phyloP scores from a whole-genome alignment of 352 stramenopile species.

The Phytophthora hybrid region DNA sequence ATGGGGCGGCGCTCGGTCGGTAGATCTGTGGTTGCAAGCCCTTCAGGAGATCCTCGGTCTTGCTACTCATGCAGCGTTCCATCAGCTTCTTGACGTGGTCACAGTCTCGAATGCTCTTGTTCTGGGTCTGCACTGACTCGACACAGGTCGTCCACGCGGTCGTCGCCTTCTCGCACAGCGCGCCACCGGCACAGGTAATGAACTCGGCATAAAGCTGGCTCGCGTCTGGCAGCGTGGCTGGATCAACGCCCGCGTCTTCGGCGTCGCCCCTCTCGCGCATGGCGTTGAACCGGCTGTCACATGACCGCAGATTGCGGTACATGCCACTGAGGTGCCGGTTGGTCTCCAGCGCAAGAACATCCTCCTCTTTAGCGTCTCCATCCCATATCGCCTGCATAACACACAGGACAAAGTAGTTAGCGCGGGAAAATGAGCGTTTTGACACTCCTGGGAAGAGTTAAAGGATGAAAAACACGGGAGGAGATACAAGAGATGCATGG shows the following conservation, averaged over 20 bases:
- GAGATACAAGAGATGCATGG: slow-evolving; percentile 7
- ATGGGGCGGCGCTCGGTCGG: slow-evolving; percentile 40
- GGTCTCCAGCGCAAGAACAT: slow-evolving; percentile 52
- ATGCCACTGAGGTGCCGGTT: slow-evolving; percentile 46
- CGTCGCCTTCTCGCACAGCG: slow-evolving; percentile 61
- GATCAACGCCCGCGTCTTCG: slow-evolving; percentile 2
- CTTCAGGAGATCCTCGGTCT: slow-evolving; percentile 71
- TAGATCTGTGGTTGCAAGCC: slow-evolving; percentile 72
- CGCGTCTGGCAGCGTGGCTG: slow-evolving; percentile 30
- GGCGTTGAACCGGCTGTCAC: slow-evolving; percentile 60
- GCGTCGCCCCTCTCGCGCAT: slow-evolving; percentile 46
- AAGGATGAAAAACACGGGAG: slow-evolving; percentile 1
- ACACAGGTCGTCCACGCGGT: slow-evolving; percentile 65
- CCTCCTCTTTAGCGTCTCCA: slow-evolving; percentile 47
- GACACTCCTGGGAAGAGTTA: background rate
- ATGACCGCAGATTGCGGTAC: slow-evolving; percentile 62
- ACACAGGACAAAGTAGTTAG: slow-evolving; percentile 11
- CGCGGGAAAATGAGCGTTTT: slow-evolving; percentile 1
- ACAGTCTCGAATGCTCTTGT: slow-evolving; percentile 58
- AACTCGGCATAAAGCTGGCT: slow-evolving; percentile 73
- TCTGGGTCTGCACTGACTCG: slow-evolving; percentile 45
- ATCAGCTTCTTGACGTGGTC: slow-evolving; percentile 63
- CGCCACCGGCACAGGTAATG: slow-evolving; percentile 60
- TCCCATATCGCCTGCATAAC: slow-evolving; percentile 51
- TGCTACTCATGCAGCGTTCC: slow-evolving; percentile 77